These are phyloP conservation scores for Rhizomucor miehei DNA, from an alignment of 371 early-diverging fungal species.

Conservation along the genomic window DNA sequence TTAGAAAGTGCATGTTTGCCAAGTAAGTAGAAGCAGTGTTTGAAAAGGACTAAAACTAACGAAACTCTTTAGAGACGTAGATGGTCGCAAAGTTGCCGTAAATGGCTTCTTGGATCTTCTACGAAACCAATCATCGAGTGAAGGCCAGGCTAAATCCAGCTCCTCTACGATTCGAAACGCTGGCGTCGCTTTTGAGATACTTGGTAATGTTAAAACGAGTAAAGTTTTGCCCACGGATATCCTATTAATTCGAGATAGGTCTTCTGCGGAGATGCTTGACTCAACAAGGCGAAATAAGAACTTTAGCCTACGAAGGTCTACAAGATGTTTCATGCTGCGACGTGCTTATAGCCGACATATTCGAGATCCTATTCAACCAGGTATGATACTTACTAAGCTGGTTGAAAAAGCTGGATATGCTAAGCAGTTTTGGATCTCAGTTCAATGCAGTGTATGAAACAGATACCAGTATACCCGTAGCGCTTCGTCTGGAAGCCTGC, in stretches of 20 bases:
- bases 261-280: constrained; percentile 56
- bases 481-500: constrained; percentile 46
- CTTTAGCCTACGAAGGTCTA: constrained; percentile 49
- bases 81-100: constrained; percentile 57
- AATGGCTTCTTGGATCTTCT: constrained; percentile 54
- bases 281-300: constrained; percentile 55
- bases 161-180: neutral
- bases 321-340: constrained; percentile 32
- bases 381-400: constrained; percentile 17
- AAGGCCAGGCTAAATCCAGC: constrained; percentile 9
- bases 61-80: constrained; percentile 38
- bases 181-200: constrained; percentile 47
- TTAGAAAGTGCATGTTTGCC: constrained; percentile 61
- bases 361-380: constrained; percentile 53
- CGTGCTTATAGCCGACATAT: constrained; percentile 39
- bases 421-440: constrained; percentile 1
- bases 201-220: constrained; percentile 7
- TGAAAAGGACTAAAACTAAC: neutral
- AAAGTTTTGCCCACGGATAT: neutral
- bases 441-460: constrained; percentile 34
- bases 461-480: constrained; percentile 23
- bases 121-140: constrained; percentile 14
- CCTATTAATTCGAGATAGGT: constrained; percentile 23
- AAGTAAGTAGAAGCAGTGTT: constrained; percentile 39
- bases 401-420: neutral